Evolutionary conservation across 192 early-diverging fungal species (phyloP), one percentile per base, ranked within the genome.

Genomic region (Backusella macrospora): DNA sequence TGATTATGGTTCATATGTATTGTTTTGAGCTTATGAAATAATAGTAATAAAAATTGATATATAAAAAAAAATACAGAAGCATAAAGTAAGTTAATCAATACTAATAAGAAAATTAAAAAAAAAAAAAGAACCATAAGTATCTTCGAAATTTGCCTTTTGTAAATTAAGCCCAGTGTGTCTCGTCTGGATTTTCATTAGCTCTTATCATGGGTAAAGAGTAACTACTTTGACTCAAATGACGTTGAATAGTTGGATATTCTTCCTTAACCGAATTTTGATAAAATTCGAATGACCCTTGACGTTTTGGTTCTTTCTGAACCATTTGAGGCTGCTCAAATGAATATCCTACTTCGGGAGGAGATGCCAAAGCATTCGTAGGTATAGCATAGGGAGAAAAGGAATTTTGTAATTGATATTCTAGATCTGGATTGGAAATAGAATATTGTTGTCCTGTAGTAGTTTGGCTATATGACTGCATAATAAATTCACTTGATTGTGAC

Each of bases 311-410:
- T 34, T 45, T 38, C 14, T 59, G 52, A 2, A 45, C 15, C 65
- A 42, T 42, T 18, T 59, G 52, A 59, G 52, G 52, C 10, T 59
- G 52, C 4, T 59, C 71, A 43, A 72, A 72, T 12, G 38, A 21
- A 45, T 64, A 72, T 2, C 59, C 26, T 6, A 72, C 21, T n/a
- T 72, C 71, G 14, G 71, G 62, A 47, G 18, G 62, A 48, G 42
- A 45, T 21, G 71, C 37, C 18, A 72, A 65, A 12, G 71, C 43
- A 44, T 40, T 72, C 5, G 71, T 42, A 62, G 71, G 39, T 15
- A 64, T 64, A 5, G 26, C 64, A 46, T 72, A 72, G 47, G 71
- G 59, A 62, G 67, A 63, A 70, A 75, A 75, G 39, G 74, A 48
- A 12, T 23, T 23, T 52, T 45, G 45, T 42, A 52, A 7, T 48